phyloP scores from a whole-genome alignment of 2,329 filamentous ascomycete species.

The Chrysoporthe cubensis region DNA sequence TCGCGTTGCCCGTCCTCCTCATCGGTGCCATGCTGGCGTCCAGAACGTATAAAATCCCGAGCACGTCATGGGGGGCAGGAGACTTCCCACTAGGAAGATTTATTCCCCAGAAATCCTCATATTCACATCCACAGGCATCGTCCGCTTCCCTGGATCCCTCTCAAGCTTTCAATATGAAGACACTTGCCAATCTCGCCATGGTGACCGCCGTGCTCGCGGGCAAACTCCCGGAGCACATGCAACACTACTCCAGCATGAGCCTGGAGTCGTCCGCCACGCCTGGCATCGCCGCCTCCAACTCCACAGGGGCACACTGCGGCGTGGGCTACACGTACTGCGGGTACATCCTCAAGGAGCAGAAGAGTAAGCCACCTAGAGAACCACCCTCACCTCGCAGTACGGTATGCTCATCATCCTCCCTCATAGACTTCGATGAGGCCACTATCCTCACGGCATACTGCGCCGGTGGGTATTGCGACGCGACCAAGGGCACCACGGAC shows the following conservation, averaged over 20 bases:
- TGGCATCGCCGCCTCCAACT: slow-evolving; percentile 1
- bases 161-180: slow-evolving; percentile 13
- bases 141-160: background rate
- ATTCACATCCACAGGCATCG: background rate
- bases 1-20: background rate
- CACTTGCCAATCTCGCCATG: slow-evolving; percentile 4
- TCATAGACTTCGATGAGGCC: slow-evolving; percentile 24
- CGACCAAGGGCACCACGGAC: slow-evolving; percentile 20
- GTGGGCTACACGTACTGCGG: slow-evolving; percentile 29
- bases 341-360: slow-evolving; percentile 27
- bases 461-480: slow-evolving; percentile 23
- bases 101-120: too few species aligned
- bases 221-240: background rate
- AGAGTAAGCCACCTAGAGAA: slow-evolving; percentile 5
- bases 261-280: background rate
- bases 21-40: background rate
- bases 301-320: slow-evolving; percentile 18
- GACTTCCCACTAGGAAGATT: background rate
- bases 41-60: slow-evolving; percentile 18
- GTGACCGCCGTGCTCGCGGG: slow-evolving; percentile 11
- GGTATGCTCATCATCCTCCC: background rate
- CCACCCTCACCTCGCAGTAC: too few species aligned
- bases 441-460: slow-evolving; percentile 29
- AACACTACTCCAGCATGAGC: slow-evolving; percentile 6
- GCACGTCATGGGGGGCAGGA: slow-evolving; percentile 17